Conservation (phyloP, 768 basidiomycete genomes). For the Multifurca ochricompacta region DNA sequence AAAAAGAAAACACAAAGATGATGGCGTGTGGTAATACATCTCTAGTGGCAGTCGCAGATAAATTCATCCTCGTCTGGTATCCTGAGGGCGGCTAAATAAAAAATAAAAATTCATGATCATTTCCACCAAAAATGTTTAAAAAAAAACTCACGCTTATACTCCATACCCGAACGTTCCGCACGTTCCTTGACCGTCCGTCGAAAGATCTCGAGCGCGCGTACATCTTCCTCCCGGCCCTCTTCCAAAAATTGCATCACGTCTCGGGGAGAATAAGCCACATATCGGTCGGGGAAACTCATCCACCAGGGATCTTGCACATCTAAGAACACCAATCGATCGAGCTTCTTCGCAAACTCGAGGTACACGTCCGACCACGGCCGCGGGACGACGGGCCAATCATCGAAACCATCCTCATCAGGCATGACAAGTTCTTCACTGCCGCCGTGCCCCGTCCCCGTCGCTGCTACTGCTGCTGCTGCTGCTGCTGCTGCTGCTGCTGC, state of each 20-base stretch:
- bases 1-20: too few species aligned
- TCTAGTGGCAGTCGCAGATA: slow-evolving; percentile 14
- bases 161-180: background rate
- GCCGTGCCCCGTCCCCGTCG: too few species aligned
- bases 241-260: slow-evolving; percentile 10
- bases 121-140: background rate
- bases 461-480: too few species aligned
- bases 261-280: slow-evolving; percentile 2
- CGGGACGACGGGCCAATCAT: slow-evolving; percentile 2
- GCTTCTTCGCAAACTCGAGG: background rate
- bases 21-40: background rate
- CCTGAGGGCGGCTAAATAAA: slow-evolving; percentile 1
- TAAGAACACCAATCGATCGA: slow-evolving; percentile 5
- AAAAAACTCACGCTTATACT: slow-evolving; percentile 11
- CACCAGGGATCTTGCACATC: slow-evolving; percentile 13
- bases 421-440: too few species aligned
- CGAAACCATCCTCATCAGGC: background rate
- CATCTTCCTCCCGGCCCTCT: slow-evolving; percentile 5
- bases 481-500: too few species aligned
- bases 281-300: slow-evolving; percentile 11
- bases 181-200: background rate
- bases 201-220: background rate
- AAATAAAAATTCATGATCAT: background rate
- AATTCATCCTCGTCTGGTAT: slow-evolving; percentile 10
- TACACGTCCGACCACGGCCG: slow-evolving; percentile 11